Evolutionary conservation across 768 basidiomycete genomes (phyloP).

Genomic region (Kwoniella europaea): DNA sequence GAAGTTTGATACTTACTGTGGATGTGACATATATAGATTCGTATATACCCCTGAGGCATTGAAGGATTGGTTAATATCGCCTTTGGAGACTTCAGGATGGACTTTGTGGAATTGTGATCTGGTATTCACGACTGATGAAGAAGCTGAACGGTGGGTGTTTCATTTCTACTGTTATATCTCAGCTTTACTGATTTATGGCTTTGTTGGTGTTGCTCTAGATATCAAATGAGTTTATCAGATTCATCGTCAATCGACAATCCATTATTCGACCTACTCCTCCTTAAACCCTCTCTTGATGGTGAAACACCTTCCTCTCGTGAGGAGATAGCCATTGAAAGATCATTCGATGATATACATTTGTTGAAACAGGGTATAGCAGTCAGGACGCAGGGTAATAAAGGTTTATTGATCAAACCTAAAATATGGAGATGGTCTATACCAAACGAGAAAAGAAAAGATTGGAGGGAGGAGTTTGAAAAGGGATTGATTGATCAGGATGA

Average conservation of each 20-base stretch:
- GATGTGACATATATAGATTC: constrained; percentile 8
- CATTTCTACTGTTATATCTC: background rate
- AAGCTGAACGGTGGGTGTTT: background rate
- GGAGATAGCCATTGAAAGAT: background rate
- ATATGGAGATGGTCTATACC: background rate
- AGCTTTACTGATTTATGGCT: too few species aligned
- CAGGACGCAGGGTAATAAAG: constrained; percentile 5
- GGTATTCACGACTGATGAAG: background rate
- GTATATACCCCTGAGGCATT: constrained; percentile 24
- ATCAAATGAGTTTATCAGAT: background rate
- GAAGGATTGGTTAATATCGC: constrained; percentile 13
- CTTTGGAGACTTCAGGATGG: background rate
- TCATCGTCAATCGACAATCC: background rate
- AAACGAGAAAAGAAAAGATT: background rate
- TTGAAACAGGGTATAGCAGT: constrained; percentile 16
- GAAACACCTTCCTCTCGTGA: background rate
- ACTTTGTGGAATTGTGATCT: constrained; percentile 4
- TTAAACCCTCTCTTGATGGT: background rate
- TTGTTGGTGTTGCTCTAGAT: constrained; percentile 2
- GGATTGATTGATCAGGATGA: background rate
- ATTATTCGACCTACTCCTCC: constrained; percentile 4
- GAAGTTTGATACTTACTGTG: background rate
- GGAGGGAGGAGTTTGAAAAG: constrained; percentile 6
- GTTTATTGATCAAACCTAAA: constrained; percentile 4
- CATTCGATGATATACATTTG: constrained; percentile 6